Base-by-base conservation (phyloP, 192 early-diverging fungal genomes). In the Linnemannia zychae region DNA sequence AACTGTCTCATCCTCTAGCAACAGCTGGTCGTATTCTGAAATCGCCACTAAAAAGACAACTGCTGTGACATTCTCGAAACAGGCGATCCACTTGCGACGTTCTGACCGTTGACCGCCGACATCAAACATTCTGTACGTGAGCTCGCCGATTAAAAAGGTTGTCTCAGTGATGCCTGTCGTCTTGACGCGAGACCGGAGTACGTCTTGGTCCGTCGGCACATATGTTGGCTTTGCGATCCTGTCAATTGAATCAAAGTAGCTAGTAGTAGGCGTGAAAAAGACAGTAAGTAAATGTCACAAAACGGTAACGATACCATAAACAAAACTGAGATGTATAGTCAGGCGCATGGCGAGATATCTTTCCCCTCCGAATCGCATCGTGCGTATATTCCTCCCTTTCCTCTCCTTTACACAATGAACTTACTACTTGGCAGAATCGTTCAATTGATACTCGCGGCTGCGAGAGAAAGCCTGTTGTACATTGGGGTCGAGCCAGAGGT, bases 51-150 rank as follows among this genome's bases (percentile, higher is more conserved):
- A 87, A 84, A 99, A 99, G 40, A 99, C 91, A 74, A 99, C 96
- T 9, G 97, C 95, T 1, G 96, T 98, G 24, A 98, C 97, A 80
- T 97, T 96, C 81, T 99, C 98, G 75, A 99, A 99, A 79, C 97
- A 99, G 89, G 97, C 96, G 77, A 98, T 98, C 98, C 98, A 98
- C 90, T 99, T 99, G 82, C 98, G 98, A 77, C 98, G 94, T 90
- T 99, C 98, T 40, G 96, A 97, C 47, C 98, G 94, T 92, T 99
- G 98, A 66, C 98, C 98, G 75, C 98, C 97, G 40, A 99, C 98
- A 91, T 99, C 98, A 86, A 97, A 95, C 96, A 99, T 97, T 70
- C 96, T 91, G 89, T 98, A 99, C 31, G 95, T 97, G 67, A 98
- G 87, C 66, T 97, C 96, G 18, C 95, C 95, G 73, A 99, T 95